A percentile compares a stretch with the other conserved stretches of the same genome.
phyloP scores from a whole-genome alignment of 2,329 filamentous ascomycete species.

The Penicillium sp. region DNA sequence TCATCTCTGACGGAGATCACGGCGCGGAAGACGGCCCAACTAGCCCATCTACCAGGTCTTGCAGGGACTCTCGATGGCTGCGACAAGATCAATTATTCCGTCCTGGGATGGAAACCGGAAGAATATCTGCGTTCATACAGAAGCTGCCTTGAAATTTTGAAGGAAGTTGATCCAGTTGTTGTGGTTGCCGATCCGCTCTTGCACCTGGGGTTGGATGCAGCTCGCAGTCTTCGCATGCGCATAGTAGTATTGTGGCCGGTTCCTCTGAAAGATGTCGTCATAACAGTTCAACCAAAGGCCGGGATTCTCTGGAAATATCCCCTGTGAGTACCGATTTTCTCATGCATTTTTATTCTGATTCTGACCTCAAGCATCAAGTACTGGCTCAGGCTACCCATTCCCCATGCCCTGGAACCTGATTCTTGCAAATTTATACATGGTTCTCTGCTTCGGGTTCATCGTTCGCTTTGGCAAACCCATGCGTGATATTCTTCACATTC shows the following conservation, averaged over 20 bases:
- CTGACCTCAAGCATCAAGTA: conserved; percentile 28
- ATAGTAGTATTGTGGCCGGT: conserved; percentile 50
- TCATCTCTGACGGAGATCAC: conserved; percentile 38
- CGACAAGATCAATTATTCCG: conserved; percentile 28
- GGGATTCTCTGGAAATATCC: conserved; percentile 38
- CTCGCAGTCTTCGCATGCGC: conserved; percentile 36
- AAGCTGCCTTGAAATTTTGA: conserved; percentile 42
- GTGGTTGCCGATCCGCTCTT: conserved; percentile 50
- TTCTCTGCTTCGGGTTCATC: conserved; percentile 25
- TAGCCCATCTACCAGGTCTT: conserved; percentile 37
- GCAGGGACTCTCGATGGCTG: conserved; percentile 38
- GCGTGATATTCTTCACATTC: conserved; percentile 25
- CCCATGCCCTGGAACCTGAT: conserved; percentile 50
- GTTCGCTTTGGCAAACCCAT: conserved; percentile 10
- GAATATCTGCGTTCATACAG: conserved; percentile 47
- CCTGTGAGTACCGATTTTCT: conserved; percentile 21
- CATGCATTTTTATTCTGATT: background rate
- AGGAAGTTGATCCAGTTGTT: conserved; percentile 41
- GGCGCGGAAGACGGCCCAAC: conserved; percentile 29
- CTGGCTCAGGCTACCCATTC: conserved; percentile 49
- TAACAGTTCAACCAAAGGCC: conserved; percentile 41
- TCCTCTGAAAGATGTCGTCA: conserved; percentile 45
- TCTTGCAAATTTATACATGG: conserved; percentile 46
- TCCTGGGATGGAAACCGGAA: conserved; percentile 40
- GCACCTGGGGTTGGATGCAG: conserved; percentile 48